phyloP scores from a whole-genome alignment of 176 grass and related monocot genomes.

The Aechmea fasciata region DNA sequence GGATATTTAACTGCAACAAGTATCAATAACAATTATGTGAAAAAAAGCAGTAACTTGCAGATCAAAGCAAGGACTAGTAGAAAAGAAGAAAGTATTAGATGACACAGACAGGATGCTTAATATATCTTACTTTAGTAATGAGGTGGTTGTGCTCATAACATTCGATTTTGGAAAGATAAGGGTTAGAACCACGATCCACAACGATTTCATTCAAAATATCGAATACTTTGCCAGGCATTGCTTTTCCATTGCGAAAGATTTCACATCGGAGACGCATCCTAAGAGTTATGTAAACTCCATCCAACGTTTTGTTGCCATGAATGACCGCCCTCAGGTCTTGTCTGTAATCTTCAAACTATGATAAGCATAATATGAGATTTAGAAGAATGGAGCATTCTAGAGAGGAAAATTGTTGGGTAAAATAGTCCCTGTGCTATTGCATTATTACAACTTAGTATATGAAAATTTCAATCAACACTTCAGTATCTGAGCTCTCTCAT shows the following conservation, averaged over 20 bases:
- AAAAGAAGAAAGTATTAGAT: background rate
- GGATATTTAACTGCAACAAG: background rate
- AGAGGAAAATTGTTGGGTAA: conserved; percentile 20
- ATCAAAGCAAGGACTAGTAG: background rate
- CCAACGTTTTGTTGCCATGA: conserved; percentile 85
- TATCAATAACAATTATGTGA: too few relatives aligned
- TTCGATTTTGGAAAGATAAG: conserved; percentile 97
- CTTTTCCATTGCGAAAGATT: conserved; percentile 87
- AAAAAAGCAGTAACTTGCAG: background rate
- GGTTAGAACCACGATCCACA: conserved; percentile 95
- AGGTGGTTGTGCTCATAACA: conserved; percentile 92
- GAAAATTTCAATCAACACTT: too few relatives aligned
- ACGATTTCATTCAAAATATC: conserved; percentile 98
- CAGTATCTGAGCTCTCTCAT: too few relatives aligned
- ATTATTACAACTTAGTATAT: too few relatives aligned
- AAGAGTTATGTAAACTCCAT: conserved; percentile 97
- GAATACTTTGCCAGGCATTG: conserved; percentile 93
- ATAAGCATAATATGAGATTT: conserved; percentile 21
- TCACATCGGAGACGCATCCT: conserved; percentile 90
- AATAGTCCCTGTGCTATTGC: background rate
- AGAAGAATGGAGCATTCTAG: conserved; percentile 18
- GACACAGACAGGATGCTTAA: conserved; percentile 5
- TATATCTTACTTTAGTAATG: conserved; percentile 78
- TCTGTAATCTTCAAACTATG: conserved; percentile 81
- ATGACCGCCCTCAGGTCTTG: conserved; percentile 85